Evolutionary conservation across 2,329 filamentous ascomycete species (phyloP), one percentile per base, ranked within the genome.

Genomic region (Xylariaceae sp.): DNA sequence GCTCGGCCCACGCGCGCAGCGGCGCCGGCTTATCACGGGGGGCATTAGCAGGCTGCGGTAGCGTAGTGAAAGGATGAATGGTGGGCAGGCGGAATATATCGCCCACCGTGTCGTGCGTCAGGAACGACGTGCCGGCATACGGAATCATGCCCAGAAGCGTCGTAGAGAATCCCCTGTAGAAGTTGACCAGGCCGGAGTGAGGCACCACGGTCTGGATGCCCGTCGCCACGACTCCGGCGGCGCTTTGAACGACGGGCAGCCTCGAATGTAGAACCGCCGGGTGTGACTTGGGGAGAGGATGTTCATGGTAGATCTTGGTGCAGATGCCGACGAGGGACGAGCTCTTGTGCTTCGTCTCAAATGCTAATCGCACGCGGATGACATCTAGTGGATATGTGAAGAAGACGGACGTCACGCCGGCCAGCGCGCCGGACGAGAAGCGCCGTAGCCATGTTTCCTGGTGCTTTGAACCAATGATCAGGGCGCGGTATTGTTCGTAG

Each of bases 311-410:
- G 61, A 99, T 98, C 69, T 89, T 88, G 45, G 82, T 84, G 73
- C 91, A 93, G 59, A 96, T 96, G 41, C 85, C 82, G n/a, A 79
- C 71, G 14, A 97, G 77, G 0, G 87, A 89, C 6, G 88, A 89
- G 37, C 86, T 84, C 23, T 84, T 81, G 44, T 90, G 81, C 67
- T 90, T 93, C 2, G 95, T 99, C 77, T 99, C 95, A 68, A 96
- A 99, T 0, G 95, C 95, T 29, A 99, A 76, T 14, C 95, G 90
- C 52, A 99, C 95, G 40, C 95, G 84, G 50, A 98, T 89, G 14
- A 99, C 86, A 75, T 99, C 95, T 6, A 99, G 78, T 0, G 95
- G 95, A 67, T 99, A 99, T 26, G 95, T 98, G 75, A 93, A 91
- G 74, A 98, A 96, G 49, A 99, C 95, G 5, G 90, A 95, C 1